Conservation (phyloP, 192 early-diverging fungal species). For the Spizellomyces punctatus region DNA sequence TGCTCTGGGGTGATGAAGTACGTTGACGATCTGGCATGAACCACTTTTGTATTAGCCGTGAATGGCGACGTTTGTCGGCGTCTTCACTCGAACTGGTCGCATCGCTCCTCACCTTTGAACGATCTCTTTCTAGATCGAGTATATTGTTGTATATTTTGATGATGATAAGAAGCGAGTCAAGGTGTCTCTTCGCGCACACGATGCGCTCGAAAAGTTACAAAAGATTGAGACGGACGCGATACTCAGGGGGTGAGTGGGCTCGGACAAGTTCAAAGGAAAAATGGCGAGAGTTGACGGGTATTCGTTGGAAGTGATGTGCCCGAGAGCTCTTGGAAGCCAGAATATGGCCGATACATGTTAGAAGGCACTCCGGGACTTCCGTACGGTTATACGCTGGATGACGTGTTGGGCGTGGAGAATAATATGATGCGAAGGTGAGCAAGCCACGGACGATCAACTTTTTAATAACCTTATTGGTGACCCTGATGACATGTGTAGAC, state of each 20-base stretch:
- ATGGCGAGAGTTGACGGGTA: not conserved
- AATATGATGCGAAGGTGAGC: conserved; percentile 73
- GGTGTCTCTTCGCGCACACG: conserved; percentile 79
- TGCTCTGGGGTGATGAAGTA: conserved; percentile 98
- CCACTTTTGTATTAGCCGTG: not conserved
- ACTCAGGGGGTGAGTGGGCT: conserved; percentile 45
- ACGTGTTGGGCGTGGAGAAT: conserved; percentile 80
- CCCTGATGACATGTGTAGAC: conserved; percentile 44
- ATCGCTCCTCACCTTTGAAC: not conserved
- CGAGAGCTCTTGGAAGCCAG: conserved; percentile 89
- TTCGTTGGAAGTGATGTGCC: conserved; percentile 41
- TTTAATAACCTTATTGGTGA: conserved; percentile 8
- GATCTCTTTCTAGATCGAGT: conserved; percentile 74
- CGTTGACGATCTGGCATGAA: not conserved
- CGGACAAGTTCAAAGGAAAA: conserved; percentile 23
- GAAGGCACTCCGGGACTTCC: conserved; percentile 93
- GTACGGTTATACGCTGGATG: conserved; percentile 80
- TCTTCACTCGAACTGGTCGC: not conserved
- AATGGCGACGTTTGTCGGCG: too few relatives aligned
- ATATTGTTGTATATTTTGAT: conserved; percentile 85
- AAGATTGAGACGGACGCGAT: conserved; percentile 67
- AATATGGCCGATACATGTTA: conserved; percentile 97
- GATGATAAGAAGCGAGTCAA: conserved; percentile 68
- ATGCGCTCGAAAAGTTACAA: conserved; percentile 73
- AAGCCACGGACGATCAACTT: not conserved